Percentiles rank a stretch among this genome's conserved stretches.
Conservation (phyloP, 176 grass and related monocot genomes). For the Carex pumila region DNA sequence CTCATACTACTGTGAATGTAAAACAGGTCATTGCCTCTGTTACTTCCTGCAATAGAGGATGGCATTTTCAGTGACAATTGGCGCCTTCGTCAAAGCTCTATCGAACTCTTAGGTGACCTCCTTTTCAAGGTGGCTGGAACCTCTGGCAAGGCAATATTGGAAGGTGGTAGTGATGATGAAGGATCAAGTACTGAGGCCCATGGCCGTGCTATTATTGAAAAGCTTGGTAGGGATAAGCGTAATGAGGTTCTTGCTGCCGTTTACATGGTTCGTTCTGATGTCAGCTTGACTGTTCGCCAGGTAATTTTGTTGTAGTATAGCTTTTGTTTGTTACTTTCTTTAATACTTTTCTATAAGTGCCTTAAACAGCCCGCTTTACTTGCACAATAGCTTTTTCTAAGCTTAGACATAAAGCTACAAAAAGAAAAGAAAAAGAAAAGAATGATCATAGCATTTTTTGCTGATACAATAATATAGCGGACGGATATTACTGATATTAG, state of each 20-base stretch:
- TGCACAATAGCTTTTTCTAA: neutral
- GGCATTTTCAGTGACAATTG: constrained; percentile 97
- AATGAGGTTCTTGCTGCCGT: constrained; percentile 97
- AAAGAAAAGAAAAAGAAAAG: neutral
- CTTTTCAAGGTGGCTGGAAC: constrained; percentile 99
- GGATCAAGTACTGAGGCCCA: constrained; percentile 98
- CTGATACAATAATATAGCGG: neutral
- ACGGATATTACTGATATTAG: neutral
- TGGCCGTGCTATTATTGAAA: constrained; percentile 93
- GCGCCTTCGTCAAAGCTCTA: constrained; percentile 92
- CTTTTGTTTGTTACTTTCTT: neutral
- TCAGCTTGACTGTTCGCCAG: constrained; percentile 92
- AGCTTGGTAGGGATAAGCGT: constrained; percentile 75
- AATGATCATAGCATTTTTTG: neutral
- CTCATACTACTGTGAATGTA: constrained; percentile 16
- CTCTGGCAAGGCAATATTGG: constrained; percentile 92
- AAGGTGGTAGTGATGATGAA: constrained; percentile 98
- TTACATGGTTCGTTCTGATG: constrained; percentile 99
- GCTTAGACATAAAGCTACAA: neutral
- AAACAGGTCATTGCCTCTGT: constrained; percentile 78
- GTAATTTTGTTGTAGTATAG: constrained; percentile 24
- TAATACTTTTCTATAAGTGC: neutral
- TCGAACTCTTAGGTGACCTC: constrained; percentile 94
- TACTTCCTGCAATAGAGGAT: constrained; percentile 94
- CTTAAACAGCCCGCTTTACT: neutral